Base-by-base conservation (phyloP, 106 monocot genomes). In the Vanilla planifolia region DNA sequence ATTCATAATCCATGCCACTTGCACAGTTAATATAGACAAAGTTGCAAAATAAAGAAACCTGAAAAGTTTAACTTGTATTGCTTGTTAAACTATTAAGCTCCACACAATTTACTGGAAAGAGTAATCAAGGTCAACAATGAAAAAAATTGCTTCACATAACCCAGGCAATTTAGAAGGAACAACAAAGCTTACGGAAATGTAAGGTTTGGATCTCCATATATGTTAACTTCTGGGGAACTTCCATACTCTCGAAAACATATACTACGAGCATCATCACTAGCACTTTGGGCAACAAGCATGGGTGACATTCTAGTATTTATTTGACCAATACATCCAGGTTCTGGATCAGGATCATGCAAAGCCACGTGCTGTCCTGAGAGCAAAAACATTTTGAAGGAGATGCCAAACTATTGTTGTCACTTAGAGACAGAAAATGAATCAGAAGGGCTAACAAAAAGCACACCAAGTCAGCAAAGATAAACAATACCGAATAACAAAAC, bases 271-370 rank as follows among this genome's bases (percentile, higher is more conserved):
- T 99, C 98, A 44, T 92, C 98, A 74, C 84, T 80, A 33, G 98
- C 98, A 73, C 53, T 48, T 34, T 30, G 70, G 2, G 92, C 92
- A 58, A 92, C 75, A 8, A 58, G 57, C 70, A 92, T 77, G 1
- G 98, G 98, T 19, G 98, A 99, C 73, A 99, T 64, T 60, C 62
- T 73, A 26, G 92, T 88, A 71, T 92, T 77, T 73, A 99, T 92
- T 50, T 82, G 88, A 28, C 96, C 96, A 59, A 98, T 60, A 64
- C 78, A 73, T 3, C 91, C 84, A 23, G 87, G 84, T 51, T 77
- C 84, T 17, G 91, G 81, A 19, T 87, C 53, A 56, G 87, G 84
- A 65, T 91, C 84, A 75, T 98, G 96, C 67, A 98, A 66, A 34
- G 87, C 84, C 45, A 98, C 96, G 69, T 98, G 96, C 65, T 98